Evolutionary conservation across 495 filamentous ascomycete genomes (phyloP).

Genomic region (Aspergillus diversus): DNA sequence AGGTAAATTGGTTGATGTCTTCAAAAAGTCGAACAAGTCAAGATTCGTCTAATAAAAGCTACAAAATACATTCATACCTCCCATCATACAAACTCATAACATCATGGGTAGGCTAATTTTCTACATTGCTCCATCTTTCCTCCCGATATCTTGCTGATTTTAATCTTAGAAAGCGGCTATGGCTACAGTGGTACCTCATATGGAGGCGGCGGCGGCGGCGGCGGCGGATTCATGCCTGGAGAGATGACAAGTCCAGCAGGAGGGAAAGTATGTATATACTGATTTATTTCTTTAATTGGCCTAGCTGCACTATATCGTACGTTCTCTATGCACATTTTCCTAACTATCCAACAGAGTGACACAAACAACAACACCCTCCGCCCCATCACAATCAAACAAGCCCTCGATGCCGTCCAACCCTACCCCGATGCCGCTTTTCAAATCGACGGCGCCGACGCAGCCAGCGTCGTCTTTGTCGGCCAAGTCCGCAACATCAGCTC

Average conservation of each 20-base stretch:
- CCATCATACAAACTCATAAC: constrained; percentile 18
- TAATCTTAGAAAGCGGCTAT: constrained; percentile 35
- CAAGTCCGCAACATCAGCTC: constrained; percentile 84
- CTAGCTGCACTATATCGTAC: not conserved
- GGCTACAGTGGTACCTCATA: constrained; percentile 62
- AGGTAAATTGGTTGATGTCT: constrained; percentile 40
- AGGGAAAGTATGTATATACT: constrained; percentile 37
- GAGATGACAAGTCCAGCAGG: constrained; percentile 52
- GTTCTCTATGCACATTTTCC: not conserved
- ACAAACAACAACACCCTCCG: constrained; percentile 74
- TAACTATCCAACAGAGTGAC: constrained; percentile 26
- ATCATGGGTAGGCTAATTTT: constrained; percentile 39
- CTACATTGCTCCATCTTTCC: not conserved
- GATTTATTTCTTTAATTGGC: not conserved
- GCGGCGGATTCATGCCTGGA: constrained; percentile 68
- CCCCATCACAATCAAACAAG: constrained; percentile 92
- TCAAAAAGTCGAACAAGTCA: too few species aligned
- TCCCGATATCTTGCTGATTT: constrained; percentile 7
- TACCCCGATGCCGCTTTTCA: constrained; percentile 75
- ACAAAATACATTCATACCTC: not conserved
- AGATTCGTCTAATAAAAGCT: too few species aligned
- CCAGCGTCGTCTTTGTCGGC: constrained; percentile 75
- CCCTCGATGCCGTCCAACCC: constrained; percentile 75
- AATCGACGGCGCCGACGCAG: constrained; percentile 72
- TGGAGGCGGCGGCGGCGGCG: constrained; percentile 62